Base-by-base conservation (phyloP, 257 asterid genomes). In the Solanum piurae region DNA sequence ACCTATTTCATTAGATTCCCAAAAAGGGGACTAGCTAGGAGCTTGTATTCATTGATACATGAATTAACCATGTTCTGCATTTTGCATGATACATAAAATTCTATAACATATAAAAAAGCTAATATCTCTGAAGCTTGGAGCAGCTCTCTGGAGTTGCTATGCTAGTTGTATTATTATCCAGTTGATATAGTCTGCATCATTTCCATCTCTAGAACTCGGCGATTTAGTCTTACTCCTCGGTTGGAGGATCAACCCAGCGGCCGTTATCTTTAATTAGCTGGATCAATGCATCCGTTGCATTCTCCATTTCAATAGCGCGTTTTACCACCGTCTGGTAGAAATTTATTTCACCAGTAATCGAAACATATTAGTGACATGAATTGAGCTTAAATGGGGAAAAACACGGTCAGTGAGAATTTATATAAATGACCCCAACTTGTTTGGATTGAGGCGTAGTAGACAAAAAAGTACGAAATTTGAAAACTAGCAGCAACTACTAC, bases 171-270 rank as follows among this genome's bases (percentile, higher is more conserved):
- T 44, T 79, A 44, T 44, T 42, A 44, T 79, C 66, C 66, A 44
- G 85, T 9, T 80, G 68, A 31, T 55, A 55, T 46, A 46, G n/a
- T 80, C 29, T 80, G 79, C 52, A 52, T 29, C 40, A 80, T 31
- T 46, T 46, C 68, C 40, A 18, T 80, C 12, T 9, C 42, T 20
- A 9, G 37, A 44, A 49, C 44, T 9, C 7, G 29, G 37, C 60
- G 2, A 79, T 5, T 46, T 79, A 9, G 49, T 44, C 69, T 87
- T 90, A 92, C 91, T 95, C 98, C 84, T 94, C 98, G 46, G 89
- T 85, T 6, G 98, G 94, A 64, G 98, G 98, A 7, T 95, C 96
- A 71, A 92, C 95, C 98, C 98, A 94, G 62, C 98, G 97, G 62
- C 91, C 98, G 25, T 95, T 90, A 79, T 95, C 98, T 88, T 95